Base-by-base conservation (phyloP, 495 filamentous ascomycete species). In the Parachaetomium inaequale region DNA sequence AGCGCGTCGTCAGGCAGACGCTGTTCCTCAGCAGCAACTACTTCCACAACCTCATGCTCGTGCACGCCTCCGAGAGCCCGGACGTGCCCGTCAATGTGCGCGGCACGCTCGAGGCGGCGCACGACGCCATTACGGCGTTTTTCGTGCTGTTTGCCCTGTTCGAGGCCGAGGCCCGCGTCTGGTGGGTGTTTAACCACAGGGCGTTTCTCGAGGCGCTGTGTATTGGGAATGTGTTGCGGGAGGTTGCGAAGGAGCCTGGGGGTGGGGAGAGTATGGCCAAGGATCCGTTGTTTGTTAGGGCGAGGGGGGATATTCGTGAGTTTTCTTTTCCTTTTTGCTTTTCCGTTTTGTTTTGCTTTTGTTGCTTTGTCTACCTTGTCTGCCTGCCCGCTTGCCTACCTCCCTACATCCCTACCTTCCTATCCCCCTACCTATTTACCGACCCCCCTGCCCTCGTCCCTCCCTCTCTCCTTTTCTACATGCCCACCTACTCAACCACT, bases 101-200 rank as follows among this genome's bases (percentile, higher is more conserved):
- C 14, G 84, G 80, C 32, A 85, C 86, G n/a, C 75, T 90, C 21
- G 86, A 90, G 63, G 85, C 88, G 1, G 88, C 87, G 2, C 81
- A 87, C 63, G 83, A 85, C 59, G 86, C 85, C 15, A 78, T 88
- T 34, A 75, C 73, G 23, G 68, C 79, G 12, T 91, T 90, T 64
- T 90, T 90, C 73, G 75, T 88, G 29, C 77, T 90, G 14, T 86
- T 84, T 68, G 72, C 70, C 1, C 67, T 87, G 25, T 85, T 89
- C 58, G 81, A 84, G 63, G 75, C 76, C 34, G 87, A 91, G 70
- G 86, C 86, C 11, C 78, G 82, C 50, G 86, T 89, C 4, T 90
- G 88, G 87, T 91, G 87, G 87, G 86, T 89, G 7, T 90, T 90
- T 67, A 85, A 87, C 68, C 87, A 90, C 69, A 73, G 88, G 15